phyloP scores from a whole-genome alignment of 768 basidiomycete genomes.

The Phaeotremella fagi region DNA sequence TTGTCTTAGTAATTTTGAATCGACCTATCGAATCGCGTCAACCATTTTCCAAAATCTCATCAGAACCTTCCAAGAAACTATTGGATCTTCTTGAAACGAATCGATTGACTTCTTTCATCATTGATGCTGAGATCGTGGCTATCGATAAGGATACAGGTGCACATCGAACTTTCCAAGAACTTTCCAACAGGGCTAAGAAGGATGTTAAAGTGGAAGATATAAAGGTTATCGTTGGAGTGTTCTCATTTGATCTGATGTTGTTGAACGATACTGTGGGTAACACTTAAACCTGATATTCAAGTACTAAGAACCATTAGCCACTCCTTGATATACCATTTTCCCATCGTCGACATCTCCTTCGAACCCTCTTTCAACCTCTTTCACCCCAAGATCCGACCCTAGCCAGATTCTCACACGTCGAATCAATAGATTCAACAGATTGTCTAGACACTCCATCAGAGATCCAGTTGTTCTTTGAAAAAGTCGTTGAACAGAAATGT shows the following conservation, averaged over 20 bases:
- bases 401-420: conserved; percentile 70
- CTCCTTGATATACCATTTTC: conserved; percentile 68
- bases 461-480: conserved; percentile 70
- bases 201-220: conserved; percentile 71
- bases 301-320: conserved; percentile 51
- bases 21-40: conserved; percentile 21
- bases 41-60: conserved; percentile 30
- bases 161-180: conserved; percentile 76
- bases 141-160: conserved; percentile 62
- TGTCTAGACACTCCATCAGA: conserved; percentile 57
- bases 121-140: conserved; percentile 80
- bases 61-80: conserved; percentile 20
- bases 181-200: conserved; percentile 78
- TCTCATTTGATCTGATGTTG: conserved; percentile 83
- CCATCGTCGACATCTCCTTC: conserved; percentile 62
- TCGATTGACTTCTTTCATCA: conserved; percentile 51
- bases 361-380: conserved; percentile 59
- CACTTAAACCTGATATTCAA: too few relatives aligned
- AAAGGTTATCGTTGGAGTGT: conserved; percentile 74
- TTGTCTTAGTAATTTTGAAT: conserved; percentile 57
- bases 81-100: conserved; percentile 23
- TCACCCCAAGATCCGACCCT: conserved; percentile 50
- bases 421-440: conserved; percentile 55
- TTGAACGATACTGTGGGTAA: conserved; percentile 68
- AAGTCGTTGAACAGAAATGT: conserved; percentile 67